These are phyloP conservation scores for Dimargaris cristalligena DNA, from an alignment of 192 early-diverging fungal genomes.

Conservation along the genomic window DNA sequence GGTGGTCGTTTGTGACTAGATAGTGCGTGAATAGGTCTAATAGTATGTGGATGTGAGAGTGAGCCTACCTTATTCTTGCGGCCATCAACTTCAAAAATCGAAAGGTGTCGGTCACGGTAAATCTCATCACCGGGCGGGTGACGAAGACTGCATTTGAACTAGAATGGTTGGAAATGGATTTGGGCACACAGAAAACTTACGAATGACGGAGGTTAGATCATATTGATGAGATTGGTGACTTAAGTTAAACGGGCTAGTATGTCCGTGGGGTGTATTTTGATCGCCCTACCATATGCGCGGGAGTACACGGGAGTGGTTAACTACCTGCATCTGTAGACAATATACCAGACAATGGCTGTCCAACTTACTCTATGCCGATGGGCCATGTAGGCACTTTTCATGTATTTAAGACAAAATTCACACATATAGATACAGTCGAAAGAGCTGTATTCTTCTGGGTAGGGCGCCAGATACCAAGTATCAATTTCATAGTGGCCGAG, in stretches of 20 bases:
- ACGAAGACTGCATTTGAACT: constrained; percentile 54
- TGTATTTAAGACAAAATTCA: constrained; percentile 96
- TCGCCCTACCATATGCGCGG: no score
- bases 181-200: no score
- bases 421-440: constrained; percentile 70
- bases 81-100: constrained; percentile 94
- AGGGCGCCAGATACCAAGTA: constrained; percentile 91
- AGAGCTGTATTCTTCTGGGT: constrained; percentile 89
- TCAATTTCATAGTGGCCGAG: constrained; percentile 74
- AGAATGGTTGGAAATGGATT: constrained; percentile 1
- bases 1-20: no score
- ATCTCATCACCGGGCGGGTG: constrained; percentile 96
- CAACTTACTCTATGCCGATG: constrained; percentile 57
- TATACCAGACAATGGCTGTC: no score
- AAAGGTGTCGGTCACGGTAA: constrained; percentile 73
- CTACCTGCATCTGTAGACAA: no score
- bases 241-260: no score
- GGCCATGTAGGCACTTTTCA: constrained; percentile 76
- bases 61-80: constrained; percentile 78
- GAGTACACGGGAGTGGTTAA: no score
- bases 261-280: no score
- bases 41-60: no score
- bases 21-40: no score
- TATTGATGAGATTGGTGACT: no score
- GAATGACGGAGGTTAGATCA: no score